Evolutionary conservation across 176 grass and related monocot species (phyloP).

Genomic region (Triticum urartu): DNA sequence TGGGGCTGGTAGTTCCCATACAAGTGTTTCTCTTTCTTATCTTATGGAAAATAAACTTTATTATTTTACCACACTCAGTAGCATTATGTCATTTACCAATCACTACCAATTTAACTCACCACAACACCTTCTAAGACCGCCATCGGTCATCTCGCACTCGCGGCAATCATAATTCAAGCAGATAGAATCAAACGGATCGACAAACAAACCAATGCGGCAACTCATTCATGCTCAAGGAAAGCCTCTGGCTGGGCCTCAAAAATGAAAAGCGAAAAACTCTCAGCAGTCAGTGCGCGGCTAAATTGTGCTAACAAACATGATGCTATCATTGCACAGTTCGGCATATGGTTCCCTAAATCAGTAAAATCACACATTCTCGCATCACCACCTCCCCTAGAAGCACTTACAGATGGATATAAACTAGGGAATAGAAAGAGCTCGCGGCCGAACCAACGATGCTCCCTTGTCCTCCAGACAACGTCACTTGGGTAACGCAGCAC

Average conservation of each 20-base stretch:
- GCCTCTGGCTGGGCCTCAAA: neutral
- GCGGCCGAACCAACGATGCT: neutral
- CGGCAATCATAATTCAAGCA: neutral
- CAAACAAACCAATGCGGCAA: neutral
- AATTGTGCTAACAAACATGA: slow-evolving; percentile 22
- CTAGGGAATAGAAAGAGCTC: neutral
- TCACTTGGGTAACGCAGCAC: neutral
- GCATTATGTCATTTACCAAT: neutral
- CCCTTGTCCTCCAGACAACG: slow-evolving; percentile 5
- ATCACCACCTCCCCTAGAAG: neutral
- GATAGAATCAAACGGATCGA: neutral
- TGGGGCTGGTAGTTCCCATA: no score
- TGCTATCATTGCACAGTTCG: neutral
- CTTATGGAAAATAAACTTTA: neutral
- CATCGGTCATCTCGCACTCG: neutral
- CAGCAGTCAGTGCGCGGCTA: neutral
- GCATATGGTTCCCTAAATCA: neutral
- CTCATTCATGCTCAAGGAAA: neutral
- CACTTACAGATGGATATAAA: neutral
- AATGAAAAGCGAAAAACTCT: neutral
- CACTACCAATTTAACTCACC: neutral
- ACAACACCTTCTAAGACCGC: neutral
- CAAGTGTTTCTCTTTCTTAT: neutral
- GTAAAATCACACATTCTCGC: neutral
- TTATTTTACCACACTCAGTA: neutral